Conservation (phyloP, 2,329 filamentous ascomycete species). For the Botrytis fabae region DNA sequence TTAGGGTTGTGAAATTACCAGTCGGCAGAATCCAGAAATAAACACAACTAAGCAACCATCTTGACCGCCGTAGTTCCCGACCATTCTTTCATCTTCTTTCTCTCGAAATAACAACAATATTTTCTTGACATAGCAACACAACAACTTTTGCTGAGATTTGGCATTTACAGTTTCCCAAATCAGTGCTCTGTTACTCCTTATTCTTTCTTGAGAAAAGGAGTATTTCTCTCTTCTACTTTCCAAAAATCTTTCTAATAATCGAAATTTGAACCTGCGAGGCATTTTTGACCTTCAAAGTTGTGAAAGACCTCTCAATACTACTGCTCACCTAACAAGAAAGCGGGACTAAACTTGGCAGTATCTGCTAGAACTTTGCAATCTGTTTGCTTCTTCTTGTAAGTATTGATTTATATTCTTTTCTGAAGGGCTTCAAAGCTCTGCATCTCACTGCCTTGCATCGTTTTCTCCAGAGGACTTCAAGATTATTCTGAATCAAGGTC, state of each 20-base stretch:
- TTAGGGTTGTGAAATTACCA: background rate
- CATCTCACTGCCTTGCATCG: background rate
- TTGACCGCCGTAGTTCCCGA: background rate
- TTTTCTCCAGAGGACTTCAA: no score
- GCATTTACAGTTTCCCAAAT: background rate
- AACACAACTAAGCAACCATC: background rate
- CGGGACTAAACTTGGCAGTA: background rate
- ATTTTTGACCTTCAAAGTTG: background rate
- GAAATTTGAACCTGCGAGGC: background rate
- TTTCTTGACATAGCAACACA: background rate
- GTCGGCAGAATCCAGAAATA: background rate
- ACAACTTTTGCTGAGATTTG: background rate
- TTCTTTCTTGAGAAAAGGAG: background rate
- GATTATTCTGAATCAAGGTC: background rate
- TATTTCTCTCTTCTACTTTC: background rate
- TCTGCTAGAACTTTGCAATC: background rate
- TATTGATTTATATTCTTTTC: no score
- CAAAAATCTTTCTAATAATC: background rate
- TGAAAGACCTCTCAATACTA: background rate
- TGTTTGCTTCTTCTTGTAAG: background rate
- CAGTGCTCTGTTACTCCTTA: background rate
- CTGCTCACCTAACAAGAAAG: background rate
- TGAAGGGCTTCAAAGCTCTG: background rate
- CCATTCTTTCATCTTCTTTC: background rate
- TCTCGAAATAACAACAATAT: background rate